Conservation (phyloP, 1,139 yeast species). For the Sugiyamaella xylanicola region DNA sequence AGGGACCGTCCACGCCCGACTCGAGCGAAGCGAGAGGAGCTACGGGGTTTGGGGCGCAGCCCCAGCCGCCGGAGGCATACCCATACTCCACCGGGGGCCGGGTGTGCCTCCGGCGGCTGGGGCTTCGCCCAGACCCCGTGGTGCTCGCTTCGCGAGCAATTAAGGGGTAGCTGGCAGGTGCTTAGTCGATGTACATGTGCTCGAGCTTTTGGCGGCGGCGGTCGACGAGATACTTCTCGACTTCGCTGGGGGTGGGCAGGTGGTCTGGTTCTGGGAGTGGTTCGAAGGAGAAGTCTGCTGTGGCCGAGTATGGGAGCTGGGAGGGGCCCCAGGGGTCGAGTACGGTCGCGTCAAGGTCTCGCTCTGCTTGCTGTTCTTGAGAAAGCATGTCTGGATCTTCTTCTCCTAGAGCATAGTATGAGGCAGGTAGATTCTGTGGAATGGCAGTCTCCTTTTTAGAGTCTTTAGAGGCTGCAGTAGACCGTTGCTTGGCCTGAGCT, state of each 20-base stretch:
- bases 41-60: not conserved
- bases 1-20: too few relatives aligned
- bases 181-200: slow-evolving; percentile 30
- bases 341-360: not conserved
- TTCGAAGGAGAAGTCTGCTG: slow-evolving; percentile 21
- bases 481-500: slow-evolving; percentile 32
- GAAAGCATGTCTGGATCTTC: slow-evolving; percentile 38
- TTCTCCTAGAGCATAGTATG: slow-evolving; percentile 51
- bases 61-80: not conserved
- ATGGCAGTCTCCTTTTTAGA: not conserved
- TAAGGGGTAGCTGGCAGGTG: too few relatives aligned
- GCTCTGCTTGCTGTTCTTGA: slow-evolving; percentile 36
- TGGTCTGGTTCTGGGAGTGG: slow-evolving; percentile 33
- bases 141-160: not conserved
- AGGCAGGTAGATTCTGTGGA: slow-evolving; percentile 39
- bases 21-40: too few relatives aligned
- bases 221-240: slow-evolving; percentile 53
- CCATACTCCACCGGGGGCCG: too few relatives aligned
- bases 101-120: too few relatives aligned
- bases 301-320: slow-evolving; percentile 6
- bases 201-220: slow-evolving; percentile 50
- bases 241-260: slow-evolving; percentile 48
- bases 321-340: slow-evolving; percentile 3
- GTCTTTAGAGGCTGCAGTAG: not conserved
- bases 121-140: too few relatives aligned